phyloP scores from a whole-genome alignment of 202 grass and related monocot species.

The Musa balbisiana region DNA sequence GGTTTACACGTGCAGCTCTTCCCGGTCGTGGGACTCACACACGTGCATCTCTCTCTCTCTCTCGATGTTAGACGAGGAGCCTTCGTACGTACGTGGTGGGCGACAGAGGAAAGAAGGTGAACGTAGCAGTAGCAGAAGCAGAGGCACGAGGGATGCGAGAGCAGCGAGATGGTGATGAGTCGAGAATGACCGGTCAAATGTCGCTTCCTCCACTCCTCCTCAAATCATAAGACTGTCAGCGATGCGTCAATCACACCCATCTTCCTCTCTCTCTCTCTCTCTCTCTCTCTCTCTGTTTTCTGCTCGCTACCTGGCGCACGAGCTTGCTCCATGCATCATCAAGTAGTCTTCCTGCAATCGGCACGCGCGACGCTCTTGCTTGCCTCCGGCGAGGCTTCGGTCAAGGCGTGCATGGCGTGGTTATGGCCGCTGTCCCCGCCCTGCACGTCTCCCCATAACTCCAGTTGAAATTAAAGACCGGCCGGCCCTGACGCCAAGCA shows the following conservation, averaged over 20 bases:
- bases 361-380: no score
- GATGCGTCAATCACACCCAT: background rate
- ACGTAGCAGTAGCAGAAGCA: background rate
- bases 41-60: background rate
- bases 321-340: no score
- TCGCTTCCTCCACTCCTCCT: background rate
- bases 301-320: background rate
- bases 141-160: background rate
- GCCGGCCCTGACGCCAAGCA: background rate
- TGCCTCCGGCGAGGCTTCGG: no score
- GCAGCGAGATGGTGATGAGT: background rate
- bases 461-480: background rate
- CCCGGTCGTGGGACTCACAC: background rate
- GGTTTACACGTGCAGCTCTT: background rate
- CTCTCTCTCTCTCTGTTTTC: background rate
- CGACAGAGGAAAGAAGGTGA: background rate
- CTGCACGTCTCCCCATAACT: slow-evolving; percentile 2
- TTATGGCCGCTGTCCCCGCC: background rate
- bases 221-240: slow-evolving; percentile 1
- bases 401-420: background rate
- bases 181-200: slow-evolving; percentile 6
- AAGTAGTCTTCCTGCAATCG: no score
- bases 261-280: background rate
- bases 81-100: background rate
- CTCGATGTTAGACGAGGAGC: background rate